Conservation (phyloP, 83 land plant genomes). For the Diphasiastrum complanatum region DNA sequence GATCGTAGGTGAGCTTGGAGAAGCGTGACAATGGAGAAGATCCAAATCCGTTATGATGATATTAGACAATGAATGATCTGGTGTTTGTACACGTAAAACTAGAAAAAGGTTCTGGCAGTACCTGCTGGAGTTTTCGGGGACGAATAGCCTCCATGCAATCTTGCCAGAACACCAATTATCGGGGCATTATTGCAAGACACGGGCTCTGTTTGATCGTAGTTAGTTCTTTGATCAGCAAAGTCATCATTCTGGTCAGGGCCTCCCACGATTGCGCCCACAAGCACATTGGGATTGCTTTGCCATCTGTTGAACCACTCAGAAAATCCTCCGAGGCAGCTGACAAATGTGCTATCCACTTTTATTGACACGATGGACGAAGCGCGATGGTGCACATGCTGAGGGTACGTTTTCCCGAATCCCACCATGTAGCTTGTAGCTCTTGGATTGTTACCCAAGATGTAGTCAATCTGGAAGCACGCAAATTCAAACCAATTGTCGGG, state of each 20-base stretch:
- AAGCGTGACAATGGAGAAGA: neutral
- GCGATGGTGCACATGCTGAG: constrained; percentile 54
- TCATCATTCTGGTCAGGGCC: constrained; percentile 53
- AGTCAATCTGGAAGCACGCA: constrained; percentile 49
- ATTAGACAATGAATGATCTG: too few relatives aligned
- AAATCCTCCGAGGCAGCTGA: constrained; percentile 45
- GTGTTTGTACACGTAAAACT: neutral
- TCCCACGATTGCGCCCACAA: constrained; percentile 66
- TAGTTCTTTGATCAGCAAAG: constrained; percentile 38
- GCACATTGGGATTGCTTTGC: constrained; percentile 47
- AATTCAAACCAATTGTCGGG: neutral
- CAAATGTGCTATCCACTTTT: constrained; percentile 26
- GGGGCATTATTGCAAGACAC: constrained; percentile 43
- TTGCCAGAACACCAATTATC: constrained; percentile 57
- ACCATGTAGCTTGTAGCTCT: constrained; percentile 60
- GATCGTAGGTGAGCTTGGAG: neutral
- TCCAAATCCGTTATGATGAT: too few relatives aligned
- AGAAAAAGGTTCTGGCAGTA: neutral
- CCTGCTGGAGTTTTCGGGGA: constrained; percentile 6
- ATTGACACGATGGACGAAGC: constrained; percentile 61
- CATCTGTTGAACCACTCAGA: constrained; percentile 35
- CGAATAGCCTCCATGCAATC: constrained; percentile 17
- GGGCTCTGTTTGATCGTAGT: constrained; percentile 42
- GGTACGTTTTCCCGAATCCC: constrained; percentile 48
- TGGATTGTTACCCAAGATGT: constrained; percentile 64